Evolutionary conservation across 371 early-diverging fungal genomes (phyloP).

Genomic region (Mortierella sp.): DNA sequence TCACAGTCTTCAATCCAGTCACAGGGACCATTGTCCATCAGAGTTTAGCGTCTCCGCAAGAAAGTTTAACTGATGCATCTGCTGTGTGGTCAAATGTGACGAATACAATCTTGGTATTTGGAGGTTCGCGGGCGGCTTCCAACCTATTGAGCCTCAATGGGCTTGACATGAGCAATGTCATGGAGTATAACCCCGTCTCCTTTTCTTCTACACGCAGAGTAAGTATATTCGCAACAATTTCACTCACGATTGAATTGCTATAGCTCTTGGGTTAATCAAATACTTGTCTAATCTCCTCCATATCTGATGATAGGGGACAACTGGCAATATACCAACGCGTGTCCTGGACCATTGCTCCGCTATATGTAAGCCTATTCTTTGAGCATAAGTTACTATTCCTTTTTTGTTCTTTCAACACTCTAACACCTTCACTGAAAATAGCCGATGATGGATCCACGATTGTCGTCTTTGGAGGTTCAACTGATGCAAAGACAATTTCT

Average conservation of each 20-base stretch:
- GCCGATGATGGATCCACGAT: conserved; percentile 47
- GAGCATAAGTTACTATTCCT: background rate
- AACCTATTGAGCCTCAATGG: conserved; percentile 1
- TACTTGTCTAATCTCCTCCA: background rate
- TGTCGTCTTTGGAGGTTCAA: conserved; percentile 43
- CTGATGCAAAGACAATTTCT: conserved; percentile 13
- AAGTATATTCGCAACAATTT: background rate
- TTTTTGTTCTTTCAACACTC: background rate
- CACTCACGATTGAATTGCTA: conserved; percentile 15
- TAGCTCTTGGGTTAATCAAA: background rate
- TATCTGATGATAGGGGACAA: conserved; percentile 13
- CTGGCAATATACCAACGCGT: conserved; percentile 30
- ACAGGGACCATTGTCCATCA: conserved; percentile 6
- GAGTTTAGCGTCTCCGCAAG: conserved; percentile 1
- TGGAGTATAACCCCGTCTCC: conserved; percentile 27
- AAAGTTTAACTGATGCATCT: conserved; percentile 25
- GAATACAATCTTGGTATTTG: conserved; percentile 34
- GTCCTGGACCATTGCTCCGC: conserved; percentile 46
- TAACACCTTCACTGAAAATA: background rate
- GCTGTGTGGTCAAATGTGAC: conserved; percentile 37
- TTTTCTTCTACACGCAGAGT: conserved; percentile 12
- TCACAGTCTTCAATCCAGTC: conserved; percentile 33
- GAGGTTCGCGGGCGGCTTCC: conserved; percentile 34
- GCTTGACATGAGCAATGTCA: conserved; percentile 13
- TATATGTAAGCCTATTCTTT: conserved; percentile 14